These are phyloP conservation scores for Collybiopsis confluens DNA, from an alignment of 768 basidiomycete genomes.

Conservation along the genomic window DNA sequence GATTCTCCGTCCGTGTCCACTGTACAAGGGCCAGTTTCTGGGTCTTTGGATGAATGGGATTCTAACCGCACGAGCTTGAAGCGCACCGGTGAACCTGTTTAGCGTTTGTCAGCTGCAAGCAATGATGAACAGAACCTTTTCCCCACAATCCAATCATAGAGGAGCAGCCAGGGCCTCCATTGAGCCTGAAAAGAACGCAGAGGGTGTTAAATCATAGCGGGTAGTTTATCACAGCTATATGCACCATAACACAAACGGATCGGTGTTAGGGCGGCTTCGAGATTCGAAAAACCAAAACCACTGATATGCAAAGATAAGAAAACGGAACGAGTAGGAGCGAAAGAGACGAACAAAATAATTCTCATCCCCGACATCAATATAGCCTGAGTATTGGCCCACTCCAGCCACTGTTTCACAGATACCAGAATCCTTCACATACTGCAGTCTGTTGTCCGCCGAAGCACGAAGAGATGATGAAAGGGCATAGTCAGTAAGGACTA, in stretches of 20 bases:
- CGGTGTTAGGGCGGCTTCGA: constrained; percentile 35
- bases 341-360: constrained; percentile 35
- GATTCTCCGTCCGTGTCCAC: constrained; percentile 32
- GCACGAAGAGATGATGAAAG: background rate
- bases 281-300: constrained; percentile 52
- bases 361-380: constrained; percentile 36
- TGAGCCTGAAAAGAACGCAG: constrained; percentile 20
- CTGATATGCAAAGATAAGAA: constrained; percentile 16
- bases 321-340: background rate
- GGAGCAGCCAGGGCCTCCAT: constrained; percentile 36
- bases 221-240: background rate
- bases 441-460: constrained; percentile 18
- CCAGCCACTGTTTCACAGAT: constrained; percentile 42
- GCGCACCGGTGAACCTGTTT: no score
- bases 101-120: background rate
- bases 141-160: constrained; percentile 37
- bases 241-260: constrained; percentile 43
- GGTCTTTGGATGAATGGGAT: background rate
- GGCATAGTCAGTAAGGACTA: background rate
- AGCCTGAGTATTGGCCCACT: constrained; percentile 38
- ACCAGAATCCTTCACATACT: constrained; percentile 28
- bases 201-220: background rate
- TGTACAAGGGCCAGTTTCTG: constrained; percentile 41
- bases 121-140: constrained; percentile 14
- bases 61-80: no score